Percentiles rank a stretch among this genome's conserved stretches.
Conservation (phyloP, 73 alveolate species). For the Blepharisma japonicum region DNA sequence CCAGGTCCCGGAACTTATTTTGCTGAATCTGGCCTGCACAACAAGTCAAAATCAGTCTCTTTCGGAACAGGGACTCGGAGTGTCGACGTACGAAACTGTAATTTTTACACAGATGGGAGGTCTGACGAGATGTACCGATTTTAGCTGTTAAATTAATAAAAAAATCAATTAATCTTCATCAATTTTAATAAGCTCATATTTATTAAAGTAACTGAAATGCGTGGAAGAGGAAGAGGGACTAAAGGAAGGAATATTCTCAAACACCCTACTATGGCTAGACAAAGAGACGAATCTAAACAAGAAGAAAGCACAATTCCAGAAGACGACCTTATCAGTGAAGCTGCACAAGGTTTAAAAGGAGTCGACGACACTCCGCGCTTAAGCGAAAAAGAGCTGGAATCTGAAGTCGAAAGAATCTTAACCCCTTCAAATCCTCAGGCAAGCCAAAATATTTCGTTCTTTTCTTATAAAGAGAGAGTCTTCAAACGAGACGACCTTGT, state of each 20-base stretch:
- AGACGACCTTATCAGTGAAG: too few relatives aligned
- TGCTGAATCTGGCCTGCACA: neutral
- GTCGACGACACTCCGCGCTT: too few relatives aligned
- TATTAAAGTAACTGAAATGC: too few relatives aligned
- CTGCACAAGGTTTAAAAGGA: too few relatives aligned
- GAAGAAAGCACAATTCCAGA: too few relatives aligned
- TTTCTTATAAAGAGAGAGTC: constrained; percentile 54
- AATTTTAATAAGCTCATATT: too few relatives aligned
- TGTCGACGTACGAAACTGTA: constrained; percentile 1
- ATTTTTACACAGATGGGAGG: neutral
- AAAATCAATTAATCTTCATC: too few relatives aligned
- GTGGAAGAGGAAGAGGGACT: too few relatives aligned
- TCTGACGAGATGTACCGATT: constrained; percentile 1
- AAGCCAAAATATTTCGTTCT: constrained; percentile 69
- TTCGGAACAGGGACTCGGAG: neutral
- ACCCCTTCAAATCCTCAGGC: constrained; percentile 80
- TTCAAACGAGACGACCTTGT: constrained; percentile 81
- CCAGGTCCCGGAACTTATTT: constrained; percentile 24
- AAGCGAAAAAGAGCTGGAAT: constrained; percentile 56
- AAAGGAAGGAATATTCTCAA: too few relatives aligned
- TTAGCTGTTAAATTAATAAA: too few relatives aligned
- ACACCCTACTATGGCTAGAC: too few relatives aligned
- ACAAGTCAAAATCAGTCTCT: neutral
- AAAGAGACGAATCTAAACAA: too few relatives aligned
- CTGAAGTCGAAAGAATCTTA: constrained; percentile 65